A percentile compares a stretch with the other conserved stretches of the same genome.
These are phyloP conservation scores for Penicilliopsis zonata DNA, from an alignment of 495 filamentous ascomycete genomes.

Conservation along the genomic window DNA sequence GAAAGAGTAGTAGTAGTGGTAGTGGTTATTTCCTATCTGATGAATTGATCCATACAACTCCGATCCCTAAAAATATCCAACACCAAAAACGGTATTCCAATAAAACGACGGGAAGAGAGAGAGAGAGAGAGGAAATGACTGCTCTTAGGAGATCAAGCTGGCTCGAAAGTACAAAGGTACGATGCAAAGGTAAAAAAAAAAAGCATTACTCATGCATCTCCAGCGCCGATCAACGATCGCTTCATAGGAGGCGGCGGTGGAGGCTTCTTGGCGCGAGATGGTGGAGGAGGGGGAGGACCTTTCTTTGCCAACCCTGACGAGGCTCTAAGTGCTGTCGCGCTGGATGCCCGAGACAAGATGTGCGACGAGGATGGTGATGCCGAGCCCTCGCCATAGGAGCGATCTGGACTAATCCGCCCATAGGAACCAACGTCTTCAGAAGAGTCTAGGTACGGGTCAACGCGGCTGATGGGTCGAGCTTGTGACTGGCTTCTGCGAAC, in stretches of 20 bases:
- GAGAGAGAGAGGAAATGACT: too few species aligned
- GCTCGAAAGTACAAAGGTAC: too few species aligned
- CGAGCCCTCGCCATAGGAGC: conserved; percentile 37
- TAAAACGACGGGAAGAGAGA: too few species aligned
- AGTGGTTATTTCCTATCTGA: too few species aligned
- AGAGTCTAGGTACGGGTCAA: conserved; percentile 51
- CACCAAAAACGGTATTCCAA: too few species aligned
- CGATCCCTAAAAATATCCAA: too few species aligned
- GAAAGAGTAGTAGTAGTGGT: too few species aligned
- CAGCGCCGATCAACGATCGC: conserved; percentile 23
- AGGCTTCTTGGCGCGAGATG: conserved; percentile 65
- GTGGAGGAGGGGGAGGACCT: conserved; percentile 69
- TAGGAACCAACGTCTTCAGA: conserved; percentile 46
- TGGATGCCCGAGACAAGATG: conserved; percentile 42
- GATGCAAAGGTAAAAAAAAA: too few species aligned
- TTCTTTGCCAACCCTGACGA: conserved; percentile 46
- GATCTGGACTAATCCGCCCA: conserved; percentile 47
- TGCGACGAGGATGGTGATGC: conserved; percentile 52
- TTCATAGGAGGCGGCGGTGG: conserved; percentile 50
- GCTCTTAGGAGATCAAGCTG: too few species aligned
- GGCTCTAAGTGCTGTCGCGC: conserved; percentile 33
- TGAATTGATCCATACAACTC: too few species aligned
- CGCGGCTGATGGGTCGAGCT: conserved; percentile 26
- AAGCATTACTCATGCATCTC: conserved; percentile 14
- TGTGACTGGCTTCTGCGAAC: conserved; percentile 23